A percentile compares a stretch with the other conserved stretches of the same genome.
These are phyloP conservation scores for Colletotrichum spinosum DNA, from an alignment of 2,329 filamentous ascomycete species.

Conservation along the genomic window DNA sequence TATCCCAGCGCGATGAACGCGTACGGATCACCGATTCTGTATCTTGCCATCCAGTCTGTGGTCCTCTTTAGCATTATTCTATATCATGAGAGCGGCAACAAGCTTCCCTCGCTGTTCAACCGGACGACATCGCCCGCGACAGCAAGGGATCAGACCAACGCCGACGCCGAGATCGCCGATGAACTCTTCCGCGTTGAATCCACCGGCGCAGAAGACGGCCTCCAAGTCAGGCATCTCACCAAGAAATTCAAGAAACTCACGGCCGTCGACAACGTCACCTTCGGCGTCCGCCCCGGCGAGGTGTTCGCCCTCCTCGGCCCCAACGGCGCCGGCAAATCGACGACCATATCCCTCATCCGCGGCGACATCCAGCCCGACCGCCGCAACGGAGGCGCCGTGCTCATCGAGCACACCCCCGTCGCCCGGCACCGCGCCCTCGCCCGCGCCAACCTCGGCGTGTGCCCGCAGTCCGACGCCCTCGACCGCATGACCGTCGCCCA, in stretches of 20 bases:
- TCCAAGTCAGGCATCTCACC: conserved; percentile 81
- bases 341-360: conserved; percentile 87
- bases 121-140: conserved; percentile 56
- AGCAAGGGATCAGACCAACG: conserved; percentile 40
- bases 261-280: conserved; percentile 90
- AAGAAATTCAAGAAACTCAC: conserved; percentile 82
- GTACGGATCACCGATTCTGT: conserved; percentile 88
- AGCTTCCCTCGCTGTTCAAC: not conserved
- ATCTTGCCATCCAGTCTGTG: conserved; percentile 79
- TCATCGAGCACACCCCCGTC: conserved; percentile 83
- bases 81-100: conserved; percentile 82
- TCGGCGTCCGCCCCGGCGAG: conserved; percentile 82
- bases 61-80: conserved; percentile 78
- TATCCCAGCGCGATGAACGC: conserved; percentile 78
- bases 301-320: conserved; percentile 91
- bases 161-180: conserved; percentile 70
- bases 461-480: conserved; percentile 88
- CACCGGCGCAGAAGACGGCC: conserved; percentile 64
- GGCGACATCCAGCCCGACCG: conserved; percentile 82
- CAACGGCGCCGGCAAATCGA: conserved; percentile 92
- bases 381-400: conserved; percentile 77
- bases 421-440: conserved; percentile 78
- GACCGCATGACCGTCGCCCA: conserved; percentile 91
- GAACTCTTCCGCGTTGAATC: conserved; percentile 72
- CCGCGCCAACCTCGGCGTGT: conserved; percentile 84